Base-by-base conservation (phyloP, 192 early-diverging fungal genomes). In the Backusella liffmaniae region DNA sequence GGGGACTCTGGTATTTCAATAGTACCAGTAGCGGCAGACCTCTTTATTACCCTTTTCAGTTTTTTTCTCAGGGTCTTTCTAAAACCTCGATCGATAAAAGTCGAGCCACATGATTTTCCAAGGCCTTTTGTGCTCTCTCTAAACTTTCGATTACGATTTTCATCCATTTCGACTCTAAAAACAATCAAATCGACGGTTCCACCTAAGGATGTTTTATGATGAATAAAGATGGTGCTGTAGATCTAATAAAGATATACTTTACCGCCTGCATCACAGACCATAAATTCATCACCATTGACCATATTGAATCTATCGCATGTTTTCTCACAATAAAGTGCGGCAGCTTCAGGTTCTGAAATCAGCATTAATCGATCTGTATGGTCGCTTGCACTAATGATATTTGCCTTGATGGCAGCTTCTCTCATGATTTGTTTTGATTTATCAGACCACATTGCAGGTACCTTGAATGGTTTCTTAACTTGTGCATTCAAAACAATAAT, bases 231-330 rank as follows among this genome's bases (percentile, higher is more conserved):
- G 26, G 26, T 26, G 26, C 0, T 26, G 26, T 26, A 26, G 26
- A 26, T 26, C 4, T 44, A 5, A 15, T 44, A 44, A 4, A 42
- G 32, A 29, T 26, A 4, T 30, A 18, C 29, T 34, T 71, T 79
- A 84, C 85, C 85, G 18, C 86, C 86, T 10, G 86, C 86, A 53
- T 88, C 86, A 56, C 84, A 88, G 56, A 88, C 84, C 83, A 88
- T 86, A 69, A 88, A 88, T 46, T 82, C 83, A 30, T 88, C 86
- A 12, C 83, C 83, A 72, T 85, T 77, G 44, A 75, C 78, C 70
- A 88, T 76, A 44, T 82, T 80, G 66, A 88, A 88, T n/a, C 84
- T 77, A 16, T 88, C 84, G 44, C 86, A 86, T 16, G 84, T 84
- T 32, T 84, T 83, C 44, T 85, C 84, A 73, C 86, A 88, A 46